Evolutionary conservation across 2,329 filamentous ascomycete genomes (phyloP).

Genomic region (Chrysoporthe puriensis): DNA sequence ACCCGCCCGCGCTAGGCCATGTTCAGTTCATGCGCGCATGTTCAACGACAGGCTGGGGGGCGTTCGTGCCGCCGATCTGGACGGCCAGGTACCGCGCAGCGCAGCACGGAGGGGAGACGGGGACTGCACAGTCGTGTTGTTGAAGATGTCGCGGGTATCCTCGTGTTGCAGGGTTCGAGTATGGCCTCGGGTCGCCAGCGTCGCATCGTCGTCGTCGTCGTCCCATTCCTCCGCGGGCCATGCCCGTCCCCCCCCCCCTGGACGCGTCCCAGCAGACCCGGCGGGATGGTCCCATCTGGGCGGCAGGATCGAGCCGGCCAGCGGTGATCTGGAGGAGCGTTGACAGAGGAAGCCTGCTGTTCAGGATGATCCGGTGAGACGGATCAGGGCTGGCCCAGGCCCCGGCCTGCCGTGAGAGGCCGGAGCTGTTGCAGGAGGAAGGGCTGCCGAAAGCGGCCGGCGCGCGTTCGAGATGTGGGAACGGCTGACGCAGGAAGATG

Average conservation of each 20-base stretch:
- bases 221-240: too few species aligned
- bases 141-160: neutral
- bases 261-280: too few species aligned
- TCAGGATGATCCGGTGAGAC: neutral
- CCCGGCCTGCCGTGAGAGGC: neutral
- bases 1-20: conserved; percentile 7
- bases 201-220: neutral
- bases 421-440: neutral
- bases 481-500: neutral
- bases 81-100: conserved; percentile 6
- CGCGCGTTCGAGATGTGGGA: neutral
- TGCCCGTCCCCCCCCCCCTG: too few species aligned
- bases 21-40: conserved; percentile 2
- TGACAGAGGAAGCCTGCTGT: neutral
- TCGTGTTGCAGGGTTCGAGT: too few species aligned
- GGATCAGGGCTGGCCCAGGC: neutral
- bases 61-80: conserved; percentile 2
- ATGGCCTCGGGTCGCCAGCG: neutral
- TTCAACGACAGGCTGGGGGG: neutral
- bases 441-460: conserved; percentile 6
- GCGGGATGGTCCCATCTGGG: neutral
- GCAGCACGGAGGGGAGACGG: neutral
- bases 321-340: neutral
- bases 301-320: neutral
- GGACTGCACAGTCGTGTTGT: neutral